Evolutionary conservation across 2,329 filamentous ascomycete genomes (phyloP), one percentile per base, ranked within the genome.

Genomic region (Elsinoe necatrix): DNA sequence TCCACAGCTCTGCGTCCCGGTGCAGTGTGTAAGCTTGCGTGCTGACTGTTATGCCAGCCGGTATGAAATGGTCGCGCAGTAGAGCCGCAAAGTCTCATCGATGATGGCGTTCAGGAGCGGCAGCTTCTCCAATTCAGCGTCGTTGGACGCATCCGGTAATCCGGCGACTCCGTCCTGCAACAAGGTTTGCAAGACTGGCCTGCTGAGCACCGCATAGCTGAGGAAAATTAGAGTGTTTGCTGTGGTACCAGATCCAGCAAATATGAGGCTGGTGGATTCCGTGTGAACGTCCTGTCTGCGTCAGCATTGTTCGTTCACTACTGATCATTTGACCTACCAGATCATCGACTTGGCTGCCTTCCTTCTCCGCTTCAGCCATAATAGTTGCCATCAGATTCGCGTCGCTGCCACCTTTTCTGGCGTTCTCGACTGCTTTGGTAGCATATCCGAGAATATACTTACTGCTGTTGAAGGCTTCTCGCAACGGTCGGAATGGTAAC

Each of bases 21-120:
- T 73, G 71, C 43, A 71, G 60, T 4, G 67, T 70, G 60, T 69
- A 73, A 1, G 70, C 70, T 55, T 72, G 68, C 1, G 70, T 72
- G 47, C 64, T 66, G 29, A 73, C 70, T 0, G 66, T 70, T 0
- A 63, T 67, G 1, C 69, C 69, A 0, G 57, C 60, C 1, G 72
- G 69, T 16, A 74, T 63, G 51, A 64, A 67, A 74, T 59, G 1
- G 54, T 64, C n/a, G 62, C 57, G 9, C 57, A 60, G 45, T 60
- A 63, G 16, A 63, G 55, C 0, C 63, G 59, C 2, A 65, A 56
- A 5, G 58, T 45, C 37, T 57, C 75, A 61, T 75, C 73, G 66
- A 72, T 75, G 60, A 77, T 71, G 16, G 68, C 73, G 59, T 75
- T 75, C 11, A 77, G 69, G 58, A 73, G 70, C 1, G 73, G 73